Evolutionary conservation across 2,329 filamentous ascomycete species (phyloP).

Genomic region (Didymella sp.): DNA sequence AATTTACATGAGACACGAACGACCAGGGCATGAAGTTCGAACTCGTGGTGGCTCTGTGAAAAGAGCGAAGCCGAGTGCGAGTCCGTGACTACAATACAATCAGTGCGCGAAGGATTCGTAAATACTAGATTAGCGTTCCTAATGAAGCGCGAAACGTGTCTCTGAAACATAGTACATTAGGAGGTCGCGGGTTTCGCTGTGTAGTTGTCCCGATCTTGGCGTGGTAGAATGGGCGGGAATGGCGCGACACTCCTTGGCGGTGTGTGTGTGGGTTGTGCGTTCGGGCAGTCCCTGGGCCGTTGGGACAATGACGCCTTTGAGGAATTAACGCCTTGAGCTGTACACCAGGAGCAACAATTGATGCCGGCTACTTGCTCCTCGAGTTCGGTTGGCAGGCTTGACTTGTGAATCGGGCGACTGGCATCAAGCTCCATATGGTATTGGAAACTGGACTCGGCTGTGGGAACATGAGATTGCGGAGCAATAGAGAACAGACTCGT

Average conservation of each 20-base stretch:
- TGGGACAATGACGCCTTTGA: background rate
- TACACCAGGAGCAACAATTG: background rate
- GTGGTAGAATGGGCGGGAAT: background rate
- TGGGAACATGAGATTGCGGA: background rate
- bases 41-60: background rate
- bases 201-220: conserved; percentile 7
- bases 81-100: background rate
- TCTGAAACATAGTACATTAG: conserved; percentile 11
- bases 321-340: background rate
- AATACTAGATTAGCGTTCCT: background rate
- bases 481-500: background rate
- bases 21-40: too few species aligned
- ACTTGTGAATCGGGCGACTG: too few species aligned
- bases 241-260: conserved; percentile 3
- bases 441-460: background rate
- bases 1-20: too few species aligned
- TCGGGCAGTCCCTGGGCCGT: background rate
- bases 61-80: conserved; percentile 10
- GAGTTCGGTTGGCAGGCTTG: background rate
- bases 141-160: conserved; percentile 1
- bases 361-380: background rate
- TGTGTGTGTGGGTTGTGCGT: background rate
- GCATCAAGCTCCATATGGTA: background rate
- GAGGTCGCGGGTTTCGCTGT: conserved; percentile 1
- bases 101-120: background rate